Conservation (phyloP, 2,329 filamentous ascomycete genomes). For the Fusarium multiceps region DNA sequence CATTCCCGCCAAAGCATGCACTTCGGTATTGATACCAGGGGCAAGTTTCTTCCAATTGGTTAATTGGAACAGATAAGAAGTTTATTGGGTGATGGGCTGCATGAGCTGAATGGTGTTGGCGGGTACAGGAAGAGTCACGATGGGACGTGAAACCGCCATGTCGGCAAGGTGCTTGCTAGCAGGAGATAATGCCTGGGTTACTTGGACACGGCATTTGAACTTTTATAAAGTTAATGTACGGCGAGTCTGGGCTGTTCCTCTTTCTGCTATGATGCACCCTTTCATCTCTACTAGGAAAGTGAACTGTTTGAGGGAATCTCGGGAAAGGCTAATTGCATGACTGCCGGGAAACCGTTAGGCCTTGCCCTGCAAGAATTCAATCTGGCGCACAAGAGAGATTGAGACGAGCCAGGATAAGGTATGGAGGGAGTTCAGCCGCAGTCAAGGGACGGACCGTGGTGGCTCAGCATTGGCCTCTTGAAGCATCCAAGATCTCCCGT, state of each 20-base stretch:
- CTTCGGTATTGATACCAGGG: constrained; percentile 28
- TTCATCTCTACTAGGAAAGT: not conserved
- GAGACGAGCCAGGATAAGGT: not conserved
- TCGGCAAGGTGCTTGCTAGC: not conserved
- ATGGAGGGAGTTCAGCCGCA: constrained; percentile 23
- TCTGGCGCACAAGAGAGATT: not conserved
- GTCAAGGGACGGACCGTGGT: constrained; percentile 36
- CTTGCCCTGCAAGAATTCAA: not conserved
- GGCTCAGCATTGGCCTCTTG: constrained; percentile 13
- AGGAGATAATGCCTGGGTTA: not conserved
- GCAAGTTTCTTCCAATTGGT: constrained; percentile 24
- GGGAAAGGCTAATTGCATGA: not conserved
- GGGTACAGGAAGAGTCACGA: constrained; percentile 26
- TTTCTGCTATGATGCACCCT: too few species aligned
- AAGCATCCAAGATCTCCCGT: not conserved
- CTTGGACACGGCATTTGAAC: not conserved
- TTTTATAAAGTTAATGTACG: accelerated
- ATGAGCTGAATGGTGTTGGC: constrained; percentile 37
- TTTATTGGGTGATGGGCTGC: constrained; percentile 13
- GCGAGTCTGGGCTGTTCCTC: accelerated
- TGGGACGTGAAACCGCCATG: constrained; percentile 32
- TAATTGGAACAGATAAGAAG: not conserved
- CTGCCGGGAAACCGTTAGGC: not conserved
- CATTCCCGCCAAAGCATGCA: constrained; percentile 15
- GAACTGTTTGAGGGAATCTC: not conserved